phyloP scores from a whole-genome alignment of 805 yeast genomes.

The Yarrowia sp. region DNA sequence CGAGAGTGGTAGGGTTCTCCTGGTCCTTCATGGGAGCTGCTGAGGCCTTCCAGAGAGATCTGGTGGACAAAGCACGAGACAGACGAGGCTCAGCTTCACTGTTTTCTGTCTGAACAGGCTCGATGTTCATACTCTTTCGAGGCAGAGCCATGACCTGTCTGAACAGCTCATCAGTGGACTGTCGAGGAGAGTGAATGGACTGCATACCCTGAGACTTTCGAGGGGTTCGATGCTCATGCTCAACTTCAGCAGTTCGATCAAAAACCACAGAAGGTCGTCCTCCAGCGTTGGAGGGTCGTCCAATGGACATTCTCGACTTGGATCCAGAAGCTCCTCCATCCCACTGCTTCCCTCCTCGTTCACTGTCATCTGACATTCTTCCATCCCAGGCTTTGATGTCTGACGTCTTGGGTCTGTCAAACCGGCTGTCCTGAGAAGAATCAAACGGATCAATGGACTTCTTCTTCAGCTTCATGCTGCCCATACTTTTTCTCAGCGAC shows the following conservation, averaged over 20 bases:
- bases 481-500: slow-evolving; percentile 13
- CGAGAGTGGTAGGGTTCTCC: slow-evolving; percentile 54
- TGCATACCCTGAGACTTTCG: slow-evolving; percentile 14
- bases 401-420: not conserved
- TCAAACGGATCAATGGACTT: slow-evolving; percentile 20
- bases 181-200: slow-evolving; percentile 14
- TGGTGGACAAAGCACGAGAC: slow-evolving; percentile 8
- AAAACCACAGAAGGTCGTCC: slow-evolving; percentile 22
- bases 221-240: not conserved
- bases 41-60: slow-evolving; percentile 47
- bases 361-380: not conserved
- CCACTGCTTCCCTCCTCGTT: not conserved
- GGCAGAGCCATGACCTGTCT: slow-evolving; percentile 34
- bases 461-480: slow-evolving; percentile 21
- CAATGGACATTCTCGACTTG: not conserved
- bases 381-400: slow-evolving; percentile 9
- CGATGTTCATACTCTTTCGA: slow-evolving; percentile 30
- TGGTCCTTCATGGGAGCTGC: slow-evolving; percentile 49
- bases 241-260: not conserved
- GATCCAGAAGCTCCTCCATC: slow-evolving; percentile 2
- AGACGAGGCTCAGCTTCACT: slow-evolving; percentile 19
- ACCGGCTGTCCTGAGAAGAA: slow-evolving; percentile 8
- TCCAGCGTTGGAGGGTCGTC: slow-evolving; percentile 23
- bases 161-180: slow-evolving; percentile 31
- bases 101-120: not conserved